Evolutionary conservation across 2,329 filamentous ascomycete species (phyloP).

Genomic region (Aspergillus nomiae): DNA sequence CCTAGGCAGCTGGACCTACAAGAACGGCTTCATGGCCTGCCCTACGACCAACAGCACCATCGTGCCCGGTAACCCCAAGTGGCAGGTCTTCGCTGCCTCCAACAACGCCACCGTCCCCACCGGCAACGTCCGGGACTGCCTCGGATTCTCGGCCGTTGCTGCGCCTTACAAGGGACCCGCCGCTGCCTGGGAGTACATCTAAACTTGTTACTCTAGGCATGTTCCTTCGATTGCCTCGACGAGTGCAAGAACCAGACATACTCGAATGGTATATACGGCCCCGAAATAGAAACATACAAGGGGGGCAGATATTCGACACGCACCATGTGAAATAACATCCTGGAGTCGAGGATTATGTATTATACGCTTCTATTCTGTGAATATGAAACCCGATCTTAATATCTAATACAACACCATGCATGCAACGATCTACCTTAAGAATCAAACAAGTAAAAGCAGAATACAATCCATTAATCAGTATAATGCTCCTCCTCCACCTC

Average conservation of each 20-base stretch:
- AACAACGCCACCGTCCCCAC: conserved; percentile 41
- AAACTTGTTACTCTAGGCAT: conserved; percentile 7
- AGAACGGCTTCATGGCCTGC: conserved; percentile 46
- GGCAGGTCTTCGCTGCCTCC: conserved; percentile 43
- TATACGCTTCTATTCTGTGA: background rate
- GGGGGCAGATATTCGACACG: background rate
- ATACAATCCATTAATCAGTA: background rate
- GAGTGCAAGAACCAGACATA: no score
- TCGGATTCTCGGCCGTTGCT: conserved; percentile 40
- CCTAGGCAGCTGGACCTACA: conserved; percentile 32
- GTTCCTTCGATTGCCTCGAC: no score
- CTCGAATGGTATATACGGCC: background rate
- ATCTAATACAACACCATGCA: background rate
- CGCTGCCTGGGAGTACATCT: conserved; percentile 44
- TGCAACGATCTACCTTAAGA: background rate
- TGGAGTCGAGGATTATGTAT: background rate
- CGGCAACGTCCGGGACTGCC: conserved; percentile 39
- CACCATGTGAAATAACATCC: background rate
- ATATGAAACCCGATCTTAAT: background rate
- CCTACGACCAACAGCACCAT: conserved; percentile 23
- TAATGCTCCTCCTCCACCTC: conserved; percentile 1
- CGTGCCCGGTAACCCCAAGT: conserved; percentile 21
- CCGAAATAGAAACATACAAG: background rate
- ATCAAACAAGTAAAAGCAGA: background rate
- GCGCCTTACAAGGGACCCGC: conserved; percentile 15